Percentiles rank a stretch among this genome's conserved stretches.
phyloP scores from a whole-genome alignment of 768 basidiomycete genomes.

The Rubroboletus pulcherrimus region DNA sequence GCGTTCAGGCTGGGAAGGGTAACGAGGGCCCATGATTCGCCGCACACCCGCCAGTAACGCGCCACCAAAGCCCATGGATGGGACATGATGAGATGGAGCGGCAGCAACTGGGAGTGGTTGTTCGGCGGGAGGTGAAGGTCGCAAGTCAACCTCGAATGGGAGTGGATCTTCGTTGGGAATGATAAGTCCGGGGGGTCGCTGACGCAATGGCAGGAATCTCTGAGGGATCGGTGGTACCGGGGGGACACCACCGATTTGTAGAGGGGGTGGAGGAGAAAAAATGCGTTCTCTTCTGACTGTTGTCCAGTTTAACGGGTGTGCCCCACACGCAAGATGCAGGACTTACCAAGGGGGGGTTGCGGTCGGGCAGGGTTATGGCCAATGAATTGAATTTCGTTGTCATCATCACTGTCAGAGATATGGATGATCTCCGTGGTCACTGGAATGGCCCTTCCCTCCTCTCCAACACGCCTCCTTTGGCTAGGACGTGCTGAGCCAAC shows the following conservation, averaged over 20 bases:
- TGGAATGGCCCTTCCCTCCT: conserved; percentile 19
- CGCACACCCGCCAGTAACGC: conserved; percentile 48
- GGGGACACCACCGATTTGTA: conserved; percentile 39
- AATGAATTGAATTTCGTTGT: conserved; percentile 28
- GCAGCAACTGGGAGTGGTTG: conserved; percentile 35
- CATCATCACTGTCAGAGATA: conserved; percentile 41
- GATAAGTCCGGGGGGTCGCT: conserved; percentile 41
- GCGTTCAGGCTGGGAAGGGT: conserved; percentile 11
- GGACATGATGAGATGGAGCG: conserved; percentile 52
- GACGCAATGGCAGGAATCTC: conserved; percentile 38
- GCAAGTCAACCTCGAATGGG: conserved; percentile 43
- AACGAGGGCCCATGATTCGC: conserved; percentile 20
- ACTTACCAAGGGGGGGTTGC: conserved; percentile 18
- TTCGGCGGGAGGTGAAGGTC: conserved; percentile 16
- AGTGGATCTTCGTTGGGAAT: conserved; percentile 50
- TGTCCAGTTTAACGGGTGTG: neutral
- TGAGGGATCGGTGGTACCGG: conserved; percentile 52
- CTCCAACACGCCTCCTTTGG: conserved; percentile 26
- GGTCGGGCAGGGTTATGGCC: conserved; percentile 21
- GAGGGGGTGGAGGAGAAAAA: conserved; percentile 49
- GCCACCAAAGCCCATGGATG: conserved; percentile 63
- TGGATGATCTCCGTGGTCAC: conserved; percentile 29
- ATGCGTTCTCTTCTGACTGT: conserved; percentile 26
- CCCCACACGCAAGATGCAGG: neutral
- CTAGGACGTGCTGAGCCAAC: conserved; percentile 21